phyloP scores from a whole-genome alignment of 2,329 filamentous ascomycete genomes.

The Graphiopsis chlorocephala region DNA sequence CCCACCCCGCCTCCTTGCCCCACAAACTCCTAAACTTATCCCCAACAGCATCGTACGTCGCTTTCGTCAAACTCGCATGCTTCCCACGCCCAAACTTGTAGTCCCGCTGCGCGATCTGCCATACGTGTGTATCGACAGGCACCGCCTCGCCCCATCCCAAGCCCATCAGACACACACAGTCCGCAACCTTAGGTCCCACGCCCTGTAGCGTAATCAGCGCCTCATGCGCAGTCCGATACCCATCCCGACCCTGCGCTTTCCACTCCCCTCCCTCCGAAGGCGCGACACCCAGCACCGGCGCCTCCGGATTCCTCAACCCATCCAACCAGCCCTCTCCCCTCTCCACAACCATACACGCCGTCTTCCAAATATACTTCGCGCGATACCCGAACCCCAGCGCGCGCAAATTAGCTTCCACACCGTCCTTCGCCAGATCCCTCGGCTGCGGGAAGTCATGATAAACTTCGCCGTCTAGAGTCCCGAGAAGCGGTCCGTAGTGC shows the following conservation, averaged over 20 bases:
- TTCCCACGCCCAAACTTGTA: conserved; percentile 87
- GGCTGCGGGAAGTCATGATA: conserved; percentile 89
- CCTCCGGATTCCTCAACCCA: conserved; percentile 72
- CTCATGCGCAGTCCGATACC: conserved; percentile 77
- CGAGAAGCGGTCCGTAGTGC: conserved; percentile 78
- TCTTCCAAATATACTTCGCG: conserved; percentile 87
- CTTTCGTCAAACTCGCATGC: conserved; percentile 80
- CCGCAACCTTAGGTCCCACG: conserved; percentile 93
- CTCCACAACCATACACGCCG: conserved; percentile 71
- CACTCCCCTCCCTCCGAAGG: conserved; percentile 47
- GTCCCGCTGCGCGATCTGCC: conserved; percentile 95
- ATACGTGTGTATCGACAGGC: conserved; percentile 95
- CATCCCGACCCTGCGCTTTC: conserved; percentile 54
- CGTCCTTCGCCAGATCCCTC: conserved; percentile 64
- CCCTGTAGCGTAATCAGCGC: conserved; percentile 76
- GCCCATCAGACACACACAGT: conserved; percentile 96
- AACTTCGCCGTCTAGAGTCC: conserved; percentile 56
- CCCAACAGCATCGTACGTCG: conserved; percentile 83
- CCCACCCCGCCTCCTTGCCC: conserved; percentile 95
- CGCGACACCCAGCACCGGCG: conserved; percentile 55
- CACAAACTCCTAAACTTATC: conserved; percentile 86
- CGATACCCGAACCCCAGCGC: conserved; percentile 90
- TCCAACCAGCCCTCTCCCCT: conserved; percentile 71
- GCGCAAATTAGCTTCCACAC: conserved; percentile 78
- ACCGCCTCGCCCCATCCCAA: conserved; percentile 94